Conservation (phyloP, 78 protist genomes). For the Monosiga brevicollis region DNA sequence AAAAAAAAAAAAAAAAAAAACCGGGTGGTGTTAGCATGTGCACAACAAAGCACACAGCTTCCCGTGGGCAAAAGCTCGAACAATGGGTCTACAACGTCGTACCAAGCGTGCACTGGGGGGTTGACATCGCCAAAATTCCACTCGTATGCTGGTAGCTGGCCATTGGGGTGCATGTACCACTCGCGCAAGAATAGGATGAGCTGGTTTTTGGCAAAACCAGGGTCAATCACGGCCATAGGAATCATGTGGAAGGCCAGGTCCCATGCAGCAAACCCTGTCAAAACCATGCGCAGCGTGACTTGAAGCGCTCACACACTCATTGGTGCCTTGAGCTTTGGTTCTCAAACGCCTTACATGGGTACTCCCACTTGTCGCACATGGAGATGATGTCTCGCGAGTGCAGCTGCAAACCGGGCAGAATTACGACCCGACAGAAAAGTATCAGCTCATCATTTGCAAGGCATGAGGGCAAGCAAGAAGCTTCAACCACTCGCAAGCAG, state of each 20-base stretch:
- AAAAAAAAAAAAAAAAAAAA: too few relatives aligned
- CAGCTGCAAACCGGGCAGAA: too few relatives aligned
- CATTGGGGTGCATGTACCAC: conserved; percentile 69
- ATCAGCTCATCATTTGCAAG: too few relatives aligned
- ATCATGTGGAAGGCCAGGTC: conserved; percentile 63
- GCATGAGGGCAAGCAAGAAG: too few relatives aligned
- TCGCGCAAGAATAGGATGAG: conserved; percentile 47
- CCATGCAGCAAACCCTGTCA: conserved; percentile 49
- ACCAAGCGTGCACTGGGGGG: conserved; percentile 12
- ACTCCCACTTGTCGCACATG: conserved; percentile 70
- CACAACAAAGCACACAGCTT: not conserved
- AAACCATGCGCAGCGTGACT: not conserved
- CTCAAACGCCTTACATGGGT: too few relatives aligned
- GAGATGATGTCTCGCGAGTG: conserved; percentile 42
- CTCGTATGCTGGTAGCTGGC: conserved; percentile 64
- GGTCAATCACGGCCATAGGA: conserved; percentile 44
- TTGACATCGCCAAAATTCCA: conserved; percentile 56
- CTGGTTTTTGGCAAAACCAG: conserved; percentile 58
- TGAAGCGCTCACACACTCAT: not conserved
- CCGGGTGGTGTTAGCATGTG: not conserved
- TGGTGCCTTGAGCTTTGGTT: not conserved
- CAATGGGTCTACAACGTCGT: not conserved
- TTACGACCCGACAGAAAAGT: too few relatives aligned
- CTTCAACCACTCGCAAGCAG: too few relatives aligned
- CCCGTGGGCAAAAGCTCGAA: not conserved